Evolutionary conservation across 352 stramenopile genomes (phyloP).

Genomic region (Halophytophthora batemanensis): DNA sequence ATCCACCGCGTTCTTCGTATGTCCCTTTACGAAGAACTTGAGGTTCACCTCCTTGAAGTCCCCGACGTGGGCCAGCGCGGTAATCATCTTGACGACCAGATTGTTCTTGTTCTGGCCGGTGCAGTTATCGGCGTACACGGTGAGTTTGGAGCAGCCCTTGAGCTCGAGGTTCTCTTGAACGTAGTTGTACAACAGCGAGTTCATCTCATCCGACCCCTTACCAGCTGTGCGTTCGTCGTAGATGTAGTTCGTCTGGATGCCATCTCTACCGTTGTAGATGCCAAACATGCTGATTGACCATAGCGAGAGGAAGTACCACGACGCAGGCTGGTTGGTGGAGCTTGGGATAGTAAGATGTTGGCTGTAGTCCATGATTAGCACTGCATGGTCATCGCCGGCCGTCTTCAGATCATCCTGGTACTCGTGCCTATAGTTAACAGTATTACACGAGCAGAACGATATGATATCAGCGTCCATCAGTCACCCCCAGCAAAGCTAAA

Average conservation of each 20-base stretch:
- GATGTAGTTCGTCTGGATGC: conserved; percentile 11
- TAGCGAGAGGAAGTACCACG: conserved; percentile 19
- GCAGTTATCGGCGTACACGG: conserved; percentile 15
- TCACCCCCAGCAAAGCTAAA: background rate
- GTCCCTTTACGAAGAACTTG: conserved; percentile 13
- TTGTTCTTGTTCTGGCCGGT: conserved; percentile 15
- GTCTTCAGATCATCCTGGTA: conserved; percentile 6
- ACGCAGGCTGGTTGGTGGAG: conserved; percentile 2
- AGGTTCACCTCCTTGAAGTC: conserved; percentile 1
- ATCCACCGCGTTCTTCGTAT: conserved; percentile 14
- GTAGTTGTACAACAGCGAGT: conserved; percentile 15
- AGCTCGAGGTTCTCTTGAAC: background rate
- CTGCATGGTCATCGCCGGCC: conserved; percentile 2
- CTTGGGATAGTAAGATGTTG: conserved; percentile 21
- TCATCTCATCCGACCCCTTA: conserved; percentile 13
- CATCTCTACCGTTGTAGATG: conserved; percentile 11
- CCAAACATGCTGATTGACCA: conserved; percentile 14
- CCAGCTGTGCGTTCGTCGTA: too few species aligned
- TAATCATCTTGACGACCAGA: conserved; percentile 6
- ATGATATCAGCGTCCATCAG: background rate
- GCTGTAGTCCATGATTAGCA: conserved; percentile 16
- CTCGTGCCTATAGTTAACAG: conserved; percentile 3
- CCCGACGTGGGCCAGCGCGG: conserved; percentile 1
- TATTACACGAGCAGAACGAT: too few species aligned
- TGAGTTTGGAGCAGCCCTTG: background rate